Evolutionary conservation across 805 yeast genomes (phyloP).

Genomic region (Saturnispora besseyi): DNA sequence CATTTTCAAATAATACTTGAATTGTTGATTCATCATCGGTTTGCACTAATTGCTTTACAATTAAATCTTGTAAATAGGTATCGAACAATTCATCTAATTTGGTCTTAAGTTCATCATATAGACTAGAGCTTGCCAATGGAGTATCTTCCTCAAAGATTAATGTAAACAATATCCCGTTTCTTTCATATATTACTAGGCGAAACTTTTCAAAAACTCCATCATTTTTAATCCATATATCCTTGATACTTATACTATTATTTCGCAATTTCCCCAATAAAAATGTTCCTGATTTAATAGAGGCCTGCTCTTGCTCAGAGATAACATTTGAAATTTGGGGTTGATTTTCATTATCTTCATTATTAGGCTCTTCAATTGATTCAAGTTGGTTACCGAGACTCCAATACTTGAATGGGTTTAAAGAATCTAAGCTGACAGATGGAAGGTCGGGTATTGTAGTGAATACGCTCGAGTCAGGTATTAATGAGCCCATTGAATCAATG

Average conservation of each 20-base stretch:
- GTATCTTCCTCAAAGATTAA: slow-evolving; percentile 14
- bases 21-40: slow-evolving; percentile 11
- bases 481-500: slow-evolving; percentile 18
- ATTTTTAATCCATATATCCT: not conserved
- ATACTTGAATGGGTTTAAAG: slow-evolving; percentile 1
- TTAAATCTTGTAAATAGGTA: slow-evolving; percentile 21
- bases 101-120: slow-evolving; percentile 12
- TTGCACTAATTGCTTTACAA: slow-evolving; percentile 17
- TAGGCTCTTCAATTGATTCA: not conserved
- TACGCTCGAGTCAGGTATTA: slow-evolving; percentile 11
- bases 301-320: slow-evolving; percentile 4
- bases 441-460: not conserved
- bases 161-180: slow-evolving; percentile 23
- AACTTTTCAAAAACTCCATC: slow-evolving; percentile 4
- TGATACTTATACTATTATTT: not conserved
- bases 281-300: not conserved
- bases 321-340: no score
- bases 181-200: slow-evolving; percentile 23
- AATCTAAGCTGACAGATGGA: not conserved
- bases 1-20: slow-evolving; percentile 19
- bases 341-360: not conserved
- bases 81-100: slow-evolving; percentile 19
- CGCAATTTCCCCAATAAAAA: not conserved
- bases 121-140: not conserved
- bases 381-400: slow-evolving; percentile 3